Base-by-base conservation (phyloP, 495 filamentous ascomycete genomes). In the Xylaria grammica region DNA sequence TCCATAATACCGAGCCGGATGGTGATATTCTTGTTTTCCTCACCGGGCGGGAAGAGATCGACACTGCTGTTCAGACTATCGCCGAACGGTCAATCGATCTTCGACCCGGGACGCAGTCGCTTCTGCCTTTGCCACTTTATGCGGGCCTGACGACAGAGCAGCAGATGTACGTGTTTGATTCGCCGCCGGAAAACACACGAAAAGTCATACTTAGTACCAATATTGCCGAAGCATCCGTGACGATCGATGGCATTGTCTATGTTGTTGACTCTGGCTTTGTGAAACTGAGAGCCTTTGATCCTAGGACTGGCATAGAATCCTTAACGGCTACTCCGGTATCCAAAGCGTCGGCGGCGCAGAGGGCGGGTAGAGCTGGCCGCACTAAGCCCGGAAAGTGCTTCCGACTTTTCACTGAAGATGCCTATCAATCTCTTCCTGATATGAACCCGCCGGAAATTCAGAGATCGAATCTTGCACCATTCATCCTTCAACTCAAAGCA, bases 141-240 rank as follows among this genome's bases (percentile, higher is more conserved):
- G 90, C 94, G 48, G 94, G 92, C 32, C 84, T 99, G 11, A 87
- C 92, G 13, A 93, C 88, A 4, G 94, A 97, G 49, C 86, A 96
- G 70, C 95, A 99, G 71, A 89, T 96, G 79, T 92, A 92, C 62
- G 91, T 97, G 52, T 98, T 99, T 65, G 93, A 97, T 66, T 85
- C 89, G 46, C 83, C 95, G 9, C 91, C 92, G 11, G 90, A 91
- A 65, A 93, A 93, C 65, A 90, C 88, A 24, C 82, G 95, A 15
- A 99, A 98, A 74, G 91, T 97, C 34, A 90, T 99, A 48, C 88
- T 99, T 63, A 92, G 91, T 3, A 98, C 95, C 50, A 98, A 98
- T 73, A 97, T 99, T 65, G 92, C 95, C 36, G 95, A 99, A 79
- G 96, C 95, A 20, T 94, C 90, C 0, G 87, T 99, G 17, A 99